Evolutionary conservation across 2,329 filamentous ascomycete genomes (phyloP), one percentile per base, ranked within the genome.

Genomic region (Diaporthe destruens): DNA sequence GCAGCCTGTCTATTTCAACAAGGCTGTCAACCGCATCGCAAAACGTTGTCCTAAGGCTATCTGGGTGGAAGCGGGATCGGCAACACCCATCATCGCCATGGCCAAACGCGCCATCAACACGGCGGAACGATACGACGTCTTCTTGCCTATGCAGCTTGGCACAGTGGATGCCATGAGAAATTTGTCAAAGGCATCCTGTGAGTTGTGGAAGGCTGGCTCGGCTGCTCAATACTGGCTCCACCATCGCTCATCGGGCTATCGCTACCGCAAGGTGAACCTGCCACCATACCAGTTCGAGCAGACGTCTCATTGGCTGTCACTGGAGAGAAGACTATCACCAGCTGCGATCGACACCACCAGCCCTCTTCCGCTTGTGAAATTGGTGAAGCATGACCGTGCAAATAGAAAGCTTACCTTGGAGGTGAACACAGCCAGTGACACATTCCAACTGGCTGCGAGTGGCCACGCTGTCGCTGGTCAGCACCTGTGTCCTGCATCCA

Each of bases 1-100:
- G 2, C 39, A 77, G 2, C 80, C 81, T 0, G 82, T 84, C 0
- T 81, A 76, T 68, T 82, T 82, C 57, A n/a, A 74, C 25, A 74
- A 80, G 9, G 80, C 81, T 1, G 49, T 81, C 1, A 59, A 76
- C 8, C 71, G 81, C 20, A 44, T 83, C 0, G 73, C 73, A 9
- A 63, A 71, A 18, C 63, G 75, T 20, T 73, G 77, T 20, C 76
- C 77, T 1, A 66, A 70, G 0, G 75, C 74, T 49, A 71, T 80
- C 23, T 83, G 78, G 77, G 71, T 83, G 6, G 82, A 83, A 61
- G 80, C 79, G 4, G 81, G 82, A 8, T 78, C 78, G 0, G 76
- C 75, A 12, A 80, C 81, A 0, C 79, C 80, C 0, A 78, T 83
- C 7, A 79, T 80, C 0, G 29, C 72, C 8, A 82, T 84, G 79